phyloP scores from a whole-genome alignment of 2,329 filamentous ascomycete species.

The Neofusicoccum kwambonambiense region DNA sequence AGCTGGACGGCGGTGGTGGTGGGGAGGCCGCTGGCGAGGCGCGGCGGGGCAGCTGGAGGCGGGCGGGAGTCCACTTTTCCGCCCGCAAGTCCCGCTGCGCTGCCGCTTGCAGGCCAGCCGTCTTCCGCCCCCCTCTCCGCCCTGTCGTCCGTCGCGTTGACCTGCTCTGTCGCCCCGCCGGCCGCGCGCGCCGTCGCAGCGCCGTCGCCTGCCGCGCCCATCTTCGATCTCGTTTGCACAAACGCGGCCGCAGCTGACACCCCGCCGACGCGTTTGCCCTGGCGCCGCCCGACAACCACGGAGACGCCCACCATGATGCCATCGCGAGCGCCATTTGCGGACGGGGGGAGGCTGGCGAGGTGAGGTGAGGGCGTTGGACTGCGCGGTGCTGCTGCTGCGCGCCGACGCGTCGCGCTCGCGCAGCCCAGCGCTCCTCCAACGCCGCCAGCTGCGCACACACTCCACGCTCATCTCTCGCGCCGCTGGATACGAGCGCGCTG shows the following conservation, averaged over 20 bases:
- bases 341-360: too few species aligned
- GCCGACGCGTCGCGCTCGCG: too few species aligned
- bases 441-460: too few species aligned
- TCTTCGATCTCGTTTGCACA: neutral
- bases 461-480: neutral
- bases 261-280: constrained; percentile 7
- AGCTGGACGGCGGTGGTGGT: neutral
- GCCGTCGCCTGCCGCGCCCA: neutral
- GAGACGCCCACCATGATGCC: neutral
- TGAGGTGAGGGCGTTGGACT: too few species aligned
- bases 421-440: too few species aligned
- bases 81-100: neutral
- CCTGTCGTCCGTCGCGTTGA: neutral
- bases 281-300: neutral
- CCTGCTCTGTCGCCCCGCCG: neutral
- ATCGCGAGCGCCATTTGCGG: neutral
- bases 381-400: too few species aligned
- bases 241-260: neutral
- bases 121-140: neutral
- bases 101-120: neutral
- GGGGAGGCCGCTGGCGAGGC: neutral
- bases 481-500: neutral
- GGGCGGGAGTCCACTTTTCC: neutral
- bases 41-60: neutral
- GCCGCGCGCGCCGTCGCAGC: neutral